Evolutionary conservation across 306 rosid species (phyloP).

Genomic region (Heteromeles arbutifolia): DNA sequence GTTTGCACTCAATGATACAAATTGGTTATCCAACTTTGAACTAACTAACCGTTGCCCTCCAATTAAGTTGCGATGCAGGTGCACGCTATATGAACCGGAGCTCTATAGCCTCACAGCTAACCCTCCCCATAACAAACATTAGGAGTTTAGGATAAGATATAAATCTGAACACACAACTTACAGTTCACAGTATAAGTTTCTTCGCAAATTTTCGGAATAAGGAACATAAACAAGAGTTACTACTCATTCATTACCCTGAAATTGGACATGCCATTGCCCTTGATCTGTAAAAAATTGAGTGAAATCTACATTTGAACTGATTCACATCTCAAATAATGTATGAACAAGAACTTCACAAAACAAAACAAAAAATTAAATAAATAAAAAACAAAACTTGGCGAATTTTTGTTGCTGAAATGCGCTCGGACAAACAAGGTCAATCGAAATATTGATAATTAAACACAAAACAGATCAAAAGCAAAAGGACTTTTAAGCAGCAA

Average conservation of each 20-base stretch:
- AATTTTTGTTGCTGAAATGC: background rate
- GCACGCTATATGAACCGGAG: background rate
- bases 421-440: background rate
- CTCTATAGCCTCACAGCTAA: background rate
- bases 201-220: background rate
- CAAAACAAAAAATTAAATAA: background rate
- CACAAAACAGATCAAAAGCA: background rate
- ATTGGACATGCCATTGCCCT: background rate
- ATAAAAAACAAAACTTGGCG: background rate
- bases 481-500: background rate
- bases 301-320: background rate
- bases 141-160: background rate
- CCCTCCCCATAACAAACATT: background rate
- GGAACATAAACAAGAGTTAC: background rate
- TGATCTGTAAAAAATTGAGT: background rate
- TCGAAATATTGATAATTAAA: background rate
- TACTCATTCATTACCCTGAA: background rate
- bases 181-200: background rate
- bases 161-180: background rate
- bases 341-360: background rate
- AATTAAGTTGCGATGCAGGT: background rate
- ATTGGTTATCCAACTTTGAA: background rate
- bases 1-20: background rate
- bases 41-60: background rate
- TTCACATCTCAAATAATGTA: background rate